These are phyloP conservation scores for Eutypella sp. DNA, from an alignment of 2,329 filamentous ascomycete genomes.

Conservation along the genomic window DNA sequence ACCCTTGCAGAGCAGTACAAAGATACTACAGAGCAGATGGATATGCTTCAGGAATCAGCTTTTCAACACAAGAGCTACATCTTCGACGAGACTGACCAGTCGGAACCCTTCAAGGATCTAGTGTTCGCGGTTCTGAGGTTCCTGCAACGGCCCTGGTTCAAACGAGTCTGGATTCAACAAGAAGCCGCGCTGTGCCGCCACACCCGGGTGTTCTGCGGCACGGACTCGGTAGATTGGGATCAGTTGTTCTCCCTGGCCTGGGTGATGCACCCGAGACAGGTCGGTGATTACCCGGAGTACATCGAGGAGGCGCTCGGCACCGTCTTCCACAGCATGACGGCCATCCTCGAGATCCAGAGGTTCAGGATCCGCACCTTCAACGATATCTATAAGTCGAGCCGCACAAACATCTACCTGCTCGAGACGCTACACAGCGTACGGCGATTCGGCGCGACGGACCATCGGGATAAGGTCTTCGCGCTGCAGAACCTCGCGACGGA, in stretches of 20 bases:
- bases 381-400: slow-evolving; percentile 4
- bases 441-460: slow-evolving; percentile 18
- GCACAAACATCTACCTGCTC: slow-evolving; percentile 4
- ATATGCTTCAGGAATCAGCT: slow-evolving; percentile 1
- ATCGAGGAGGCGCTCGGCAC: slow-evolving; percentile 6
- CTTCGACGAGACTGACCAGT: slow-evolving; percentile 11
- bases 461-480: slow-evolving; percentile 17
- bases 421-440: slow-evolving; percentile 5
- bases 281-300: slow-evolving; percentile 15
- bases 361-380: slow-evolving; percentile 10
- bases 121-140: slow-evolving; percentile 14
- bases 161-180: slow-evolving; percentile 20
- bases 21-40: neutral
- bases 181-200: slow-evolving; percentile 14
- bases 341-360: slow-evolving; percentile 15
- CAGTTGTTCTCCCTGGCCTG: slow-evolving; percentile 18
- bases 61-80: slow-evolving; percentile 17
- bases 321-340: slow-evolving; percentile 13
- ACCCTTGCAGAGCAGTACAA: slow-evolving; percentile 9
- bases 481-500: slow-evolving; percentile 15
- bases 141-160: slow-evolving; percentile 19
- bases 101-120: slow-evolving; percentile 1
- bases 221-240: slow-evolving; percentile 13
- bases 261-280: slow-evolving; percentile 15
- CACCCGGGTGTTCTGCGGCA: slow-evolving; percentile 13